Conservation (phyloP, 1,284 basidiomycete species). For the Ganoderma sp. region DNA sequence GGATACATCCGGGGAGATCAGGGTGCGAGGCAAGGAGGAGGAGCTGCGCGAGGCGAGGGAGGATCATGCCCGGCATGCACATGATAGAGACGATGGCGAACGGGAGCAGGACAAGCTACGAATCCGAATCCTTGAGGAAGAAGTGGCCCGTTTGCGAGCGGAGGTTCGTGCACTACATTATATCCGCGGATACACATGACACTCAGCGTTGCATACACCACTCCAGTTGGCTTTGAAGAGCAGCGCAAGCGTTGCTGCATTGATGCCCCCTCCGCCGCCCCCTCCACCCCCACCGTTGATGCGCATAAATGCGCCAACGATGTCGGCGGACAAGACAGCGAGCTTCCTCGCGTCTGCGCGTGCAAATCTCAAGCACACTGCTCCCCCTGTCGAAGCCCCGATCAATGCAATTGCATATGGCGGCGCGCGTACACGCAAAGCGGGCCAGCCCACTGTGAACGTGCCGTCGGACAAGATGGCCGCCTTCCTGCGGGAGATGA, state of each 20-base stretch:
- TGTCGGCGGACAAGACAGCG: constrained; percentile 40
- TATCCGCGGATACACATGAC: background rate
- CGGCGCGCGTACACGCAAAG: constrained; percentile 44
- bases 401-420: constrained; percentile 53
- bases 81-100: constrained; percentile 47
- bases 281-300: constrained; percentile 33
- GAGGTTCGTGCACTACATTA: constrained; percentile 54
- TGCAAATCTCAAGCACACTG: constrained; percentile 65
- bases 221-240: constrained; percentile 25
- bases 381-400: constrained; percentile 63
- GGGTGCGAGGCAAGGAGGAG: constrained; percentile 61
- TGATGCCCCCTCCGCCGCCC: constrained; percentile 33
- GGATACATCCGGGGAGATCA: constrained; percentile 52
- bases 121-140: constrained; percentile 70
- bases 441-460: constrained; percentile 69
- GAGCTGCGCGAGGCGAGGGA: constrained; percentile 62
- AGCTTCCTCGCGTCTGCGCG: constrained; percentile 62
- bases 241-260: constrained; percentile 11
- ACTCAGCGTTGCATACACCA: background rate
- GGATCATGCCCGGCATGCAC: constrained; percentile 54
- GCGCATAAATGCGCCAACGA: constrained; percentile 46
- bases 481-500: constrained; percentile 78
- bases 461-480: constrained; percentile 80
- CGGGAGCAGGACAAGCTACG: constrained; percentile 62
- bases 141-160: constrained; percentile 62